A percentile compares a stretch with the other conserved stretches of the same genome.
Conservation (phyloP, 169 alveolate genomes). For the Plasmodium gallinaceum region DNA sequence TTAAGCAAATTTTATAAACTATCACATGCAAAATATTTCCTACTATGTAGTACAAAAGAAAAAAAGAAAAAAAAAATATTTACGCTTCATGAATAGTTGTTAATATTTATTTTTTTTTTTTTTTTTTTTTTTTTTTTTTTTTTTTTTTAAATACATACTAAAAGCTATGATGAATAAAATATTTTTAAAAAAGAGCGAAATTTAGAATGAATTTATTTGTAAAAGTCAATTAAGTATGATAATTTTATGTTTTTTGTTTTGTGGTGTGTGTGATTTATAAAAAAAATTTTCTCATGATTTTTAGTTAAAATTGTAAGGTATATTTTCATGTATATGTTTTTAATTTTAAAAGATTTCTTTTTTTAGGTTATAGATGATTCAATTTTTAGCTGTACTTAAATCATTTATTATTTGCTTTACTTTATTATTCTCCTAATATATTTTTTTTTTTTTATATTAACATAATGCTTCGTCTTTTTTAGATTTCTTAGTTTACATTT, state of each 20-base stretch:
- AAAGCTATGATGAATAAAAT: conserved; percentile 32
- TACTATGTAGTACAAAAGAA: conserved; percentile 28
- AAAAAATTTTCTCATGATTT: conserved; percentile 7
- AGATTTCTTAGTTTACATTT: conserved; percentile 1
- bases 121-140: conserved; percentile 15
- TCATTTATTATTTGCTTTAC: not conserved
- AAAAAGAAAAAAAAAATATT: conserved; percentile 18
- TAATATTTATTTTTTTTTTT: conserved; percentile 20
- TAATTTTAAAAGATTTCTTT: conserved; percentile 16
- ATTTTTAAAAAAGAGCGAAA: conserved; percentile 32
- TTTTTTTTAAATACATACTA: conserved; percentile 8
- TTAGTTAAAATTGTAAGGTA: conserved; percentile 33
- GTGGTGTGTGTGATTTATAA: conserved; percentile 15
- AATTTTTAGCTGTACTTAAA: conserved; percentile 25
- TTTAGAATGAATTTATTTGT: conserved; percentile 10
- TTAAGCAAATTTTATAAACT: conserved; percentile 24
- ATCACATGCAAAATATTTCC: conserved; percentile 58
- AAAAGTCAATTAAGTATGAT: not conserved
- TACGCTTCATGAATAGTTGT: conserved; percentile 38
- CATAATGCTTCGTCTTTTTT: conserved; percentile 14
- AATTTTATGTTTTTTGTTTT: conserved; percentile 4
- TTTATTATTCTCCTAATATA: not conserved
- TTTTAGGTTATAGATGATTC: not conserved
- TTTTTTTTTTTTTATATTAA: conserved; percentile 51
- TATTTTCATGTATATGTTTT: conserved; percentile 11